phyloP scores from a whole-genome alignment of 1,284 basidiomycete species.

The Puccinia coronata region DNA sequence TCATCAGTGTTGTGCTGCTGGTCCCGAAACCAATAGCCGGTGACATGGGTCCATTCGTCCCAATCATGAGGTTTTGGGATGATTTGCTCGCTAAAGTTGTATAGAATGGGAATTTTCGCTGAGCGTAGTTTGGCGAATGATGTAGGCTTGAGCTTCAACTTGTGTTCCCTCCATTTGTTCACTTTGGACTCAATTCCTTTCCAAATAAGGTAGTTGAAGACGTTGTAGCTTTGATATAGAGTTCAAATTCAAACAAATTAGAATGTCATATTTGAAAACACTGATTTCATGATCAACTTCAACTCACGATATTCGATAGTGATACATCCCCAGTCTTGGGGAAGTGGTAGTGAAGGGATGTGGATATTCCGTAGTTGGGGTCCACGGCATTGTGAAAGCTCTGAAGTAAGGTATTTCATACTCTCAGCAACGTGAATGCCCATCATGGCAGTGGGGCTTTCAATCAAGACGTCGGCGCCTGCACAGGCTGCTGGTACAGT shows the following conservation, averaged over 20 bases:
- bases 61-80: conserved; percentile 56
- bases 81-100: conserved; percentile 56
- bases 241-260: neutral
- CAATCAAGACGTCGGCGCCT: conserved; percentile 56
- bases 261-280: neutral
- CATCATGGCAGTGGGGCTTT: conserved; percentile 56
- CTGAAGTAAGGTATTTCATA: conserved; percentile 55
- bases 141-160: conserved; percentile 53
- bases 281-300: neutral
- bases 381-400: conserved; percentile 58
- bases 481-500: conserved; percentile 54
- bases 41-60: conserved; percentile 54
- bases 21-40: conserved; percentile 57
- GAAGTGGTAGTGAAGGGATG: conserved; percentile 56
- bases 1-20: conserved; percentile 48
- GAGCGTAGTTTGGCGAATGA: conserved; percentile 53
- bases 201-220: conserved; percentile 57
- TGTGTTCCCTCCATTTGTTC: conserved; percentile 56
- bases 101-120: conserved; percentile 55
- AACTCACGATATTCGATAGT: conserved; percentile 53
- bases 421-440: conserved; percentile 57
- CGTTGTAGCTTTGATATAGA: conserved; percentile 50
- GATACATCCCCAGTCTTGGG: conserved; percentile 53
- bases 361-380: conserved; percentile 54
- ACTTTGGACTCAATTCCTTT: conserved; percentile 55